Evolutionary conservation across 148 eudicot species (phyloP), one percentile per base, ranked within the genome.

Genomic region (Fagopyrum tataricum): DNA sequence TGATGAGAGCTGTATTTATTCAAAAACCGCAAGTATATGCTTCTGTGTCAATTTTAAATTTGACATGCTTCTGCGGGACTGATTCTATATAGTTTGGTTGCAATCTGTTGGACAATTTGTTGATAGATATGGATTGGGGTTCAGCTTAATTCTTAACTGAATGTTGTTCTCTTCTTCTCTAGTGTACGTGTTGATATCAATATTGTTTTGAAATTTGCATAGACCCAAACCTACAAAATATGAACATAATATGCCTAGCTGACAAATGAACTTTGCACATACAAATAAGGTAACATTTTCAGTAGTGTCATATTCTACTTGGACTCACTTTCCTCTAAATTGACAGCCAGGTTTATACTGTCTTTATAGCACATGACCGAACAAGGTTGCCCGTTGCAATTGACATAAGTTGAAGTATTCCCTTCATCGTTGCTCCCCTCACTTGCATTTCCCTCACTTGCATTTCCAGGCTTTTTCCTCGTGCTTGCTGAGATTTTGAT

Each of bases 401-500:
- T 8, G 68, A 62, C 91, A 42, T 84, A 80, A 24, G 83, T 81
- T 70, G 85, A 84, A 73, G 83, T 80, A 53, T 84, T 91, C 74
- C 85, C 91, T 78, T 80, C 93, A 71, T 87, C 91, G 67, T 72
- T 46, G 67, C 76, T 71, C 10, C 67, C 72, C n/a, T n/a, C n/a
- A n/a, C n/a, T n/a, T n/a, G n/a, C n/a, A n/a, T n/a, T n/a, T n/a
- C n/a, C n/a, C 48, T 94, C 93, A 47, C 85, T 88, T 75, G 86
- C 98, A 73, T 80, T 84, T 52, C 87, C 95, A 75, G 74, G 78
- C 81, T 82, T 94, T 85, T 85, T 91, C 75, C 85, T 62, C 90
- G 86, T 70, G 81, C 44, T 70, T 81, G 97, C 58, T 81, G 73
- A 75, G 86, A 37, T 77, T 89, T 94, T 71, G 83, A 79, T 97